Evolutionary conservation across 805 yeast genomes (phyloP).

Genomic region (Saturnispora saitoi): DNA sequence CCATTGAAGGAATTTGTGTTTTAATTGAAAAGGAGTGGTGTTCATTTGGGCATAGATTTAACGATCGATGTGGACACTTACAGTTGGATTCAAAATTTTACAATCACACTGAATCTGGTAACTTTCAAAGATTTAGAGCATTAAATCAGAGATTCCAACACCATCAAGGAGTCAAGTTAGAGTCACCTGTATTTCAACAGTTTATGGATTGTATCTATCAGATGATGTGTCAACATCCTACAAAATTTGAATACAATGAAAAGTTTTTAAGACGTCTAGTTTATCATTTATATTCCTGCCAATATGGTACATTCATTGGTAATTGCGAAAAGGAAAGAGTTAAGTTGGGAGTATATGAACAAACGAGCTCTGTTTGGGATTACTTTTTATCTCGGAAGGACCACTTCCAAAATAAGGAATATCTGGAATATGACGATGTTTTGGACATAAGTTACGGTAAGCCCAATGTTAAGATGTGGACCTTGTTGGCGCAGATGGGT

Average conservation of each 20-base stretch:
- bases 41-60: constrained; percentile 86
- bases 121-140: constrained; percentile 34
- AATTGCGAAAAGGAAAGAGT: constrained; percentile 62
- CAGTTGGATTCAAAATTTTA: constrained; percentile 43
- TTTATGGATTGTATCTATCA: constrained; percentile 88
- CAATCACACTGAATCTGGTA: constrained; percentile 31
- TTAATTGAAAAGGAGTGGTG: constrained; percentile 93
- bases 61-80: constrained; percentile 74
- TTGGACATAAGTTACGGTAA: constrained; percentile 5
- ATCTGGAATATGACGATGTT: constrained; percentile 14
- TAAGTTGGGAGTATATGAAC: constrained; percentile 31
- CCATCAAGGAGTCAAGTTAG: constrained; percentile 43
- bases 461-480: constrained; percentile 1
- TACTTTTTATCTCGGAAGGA: constrained; percentile 68
- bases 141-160: constrained; percentile 45
- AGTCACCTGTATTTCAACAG: constrained; percentile 93
- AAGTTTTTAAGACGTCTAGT: constrained; percentile 74
- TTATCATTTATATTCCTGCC: constrained; percentile 88
- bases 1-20: constrained; percentile 77
- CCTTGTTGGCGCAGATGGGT: neutral
- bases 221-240: constrained; percentile 59
- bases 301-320: constrained; percentile 82
- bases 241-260: constrained; percentile 78
- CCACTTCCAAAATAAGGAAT: constrained; percentile 59
- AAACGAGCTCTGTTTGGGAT: constrained; percentile 86